Conservation (phyloP, 495 filamentous ascomycete species). For the Neurospora sp. region DNA sequence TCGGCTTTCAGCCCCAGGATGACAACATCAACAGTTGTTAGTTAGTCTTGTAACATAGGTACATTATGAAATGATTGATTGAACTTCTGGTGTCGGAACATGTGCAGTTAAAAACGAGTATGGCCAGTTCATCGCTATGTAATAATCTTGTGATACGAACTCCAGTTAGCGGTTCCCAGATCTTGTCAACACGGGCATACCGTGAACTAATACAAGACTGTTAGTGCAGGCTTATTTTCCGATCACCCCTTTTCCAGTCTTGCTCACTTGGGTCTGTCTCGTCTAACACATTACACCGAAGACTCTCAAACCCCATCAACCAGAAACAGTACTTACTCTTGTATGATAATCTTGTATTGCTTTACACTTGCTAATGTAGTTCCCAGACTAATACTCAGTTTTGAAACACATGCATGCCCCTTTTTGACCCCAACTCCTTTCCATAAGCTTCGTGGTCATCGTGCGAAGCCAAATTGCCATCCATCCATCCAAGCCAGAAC, state of each 20-base stretch:
- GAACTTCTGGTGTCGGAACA: not conserved
- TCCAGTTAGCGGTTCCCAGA: not conserved
- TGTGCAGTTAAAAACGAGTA: not conserved
- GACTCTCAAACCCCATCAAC: not conserved
- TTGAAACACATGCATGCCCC: too few relatives aligned
- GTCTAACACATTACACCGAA: not conserved
- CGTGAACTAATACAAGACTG: too few relatives aligned
- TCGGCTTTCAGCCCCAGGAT: not conserved
- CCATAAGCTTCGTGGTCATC: not conserved
- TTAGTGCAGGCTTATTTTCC: not conserved
- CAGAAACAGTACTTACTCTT: too few relatives aligned
- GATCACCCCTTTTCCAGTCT: not conserved
- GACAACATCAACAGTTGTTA: not conserved
- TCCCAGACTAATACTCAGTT: not conserved
- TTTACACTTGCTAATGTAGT: not conserved
- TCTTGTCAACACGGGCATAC: too few relatives aligned
- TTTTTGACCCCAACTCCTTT: not conserved
- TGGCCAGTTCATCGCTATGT: not conserved
- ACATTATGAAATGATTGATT: not conserved
- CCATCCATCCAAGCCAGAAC: not conserved
- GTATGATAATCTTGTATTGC: not conserved
- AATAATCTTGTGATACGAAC: not conserved
- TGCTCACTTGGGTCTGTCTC: not conserved
- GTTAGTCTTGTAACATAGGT: not conserved
- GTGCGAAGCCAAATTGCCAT: not conserved